Base-by-base conservation (phyloP, 192 early-diverging fungal species). In the Entomortierella lignicola region DNA sequence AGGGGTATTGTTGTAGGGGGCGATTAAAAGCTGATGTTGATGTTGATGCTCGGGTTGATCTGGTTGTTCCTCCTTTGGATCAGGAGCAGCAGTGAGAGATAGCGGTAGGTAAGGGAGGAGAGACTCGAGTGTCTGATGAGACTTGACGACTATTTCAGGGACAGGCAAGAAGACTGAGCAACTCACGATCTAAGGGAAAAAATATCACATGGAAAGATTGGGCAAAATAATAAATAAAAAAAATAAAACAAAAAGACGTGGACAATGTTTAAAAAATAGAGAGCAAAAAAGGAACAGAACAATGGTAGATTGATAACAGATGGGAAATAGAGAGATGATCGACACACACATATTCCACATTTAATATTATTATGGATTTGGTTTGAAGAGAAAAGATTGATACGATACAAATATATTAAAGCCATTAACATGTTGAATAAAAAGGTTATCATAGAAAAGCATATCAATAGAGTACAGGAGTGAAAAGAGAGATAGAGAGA, bases 131-230 rank as follows among this genome's bases (percentile, higher is more conserved):
- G 75, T 79, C 52, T 70, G 75, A 31, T 79, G 75, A 0, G 75
- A 79, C 51, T 79, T 79, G 26, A 79, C 75, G 7, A 79, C 68
- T 21, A 79, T 69, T 39, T 43, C 53, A 0, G 75, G 75, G 17
- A 79, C 42, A 0, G 75, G 75, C 20, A 79, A 60, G 43, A 79
- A 79, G 30, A 79, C 44, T 8, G 75, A 79, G 32, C 75, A 79
- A 31, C 75, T 79, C 26, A 79, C 52, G 2, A 79, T 21, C 75
- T 79, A 23, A 25, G 15, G 13, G 34, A 4, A 4, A 11, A 15
- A 15, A 11, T 47, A 47, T 47, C 44, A 47, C 44, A 47, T 47
- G 44, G 23, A 23, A 60, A 60, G 10, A 26, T n/a, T 23, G 21
- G 43, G 1, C 20, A 27, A 26, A 7, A 42, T 43, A 23, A 25